A percentile compares a stretch with the other conserved stretches of the same genome.
phyloP scores from a whole-genome alignment of 208 protist genomes.

The Trypanosoma mega region DNA sequence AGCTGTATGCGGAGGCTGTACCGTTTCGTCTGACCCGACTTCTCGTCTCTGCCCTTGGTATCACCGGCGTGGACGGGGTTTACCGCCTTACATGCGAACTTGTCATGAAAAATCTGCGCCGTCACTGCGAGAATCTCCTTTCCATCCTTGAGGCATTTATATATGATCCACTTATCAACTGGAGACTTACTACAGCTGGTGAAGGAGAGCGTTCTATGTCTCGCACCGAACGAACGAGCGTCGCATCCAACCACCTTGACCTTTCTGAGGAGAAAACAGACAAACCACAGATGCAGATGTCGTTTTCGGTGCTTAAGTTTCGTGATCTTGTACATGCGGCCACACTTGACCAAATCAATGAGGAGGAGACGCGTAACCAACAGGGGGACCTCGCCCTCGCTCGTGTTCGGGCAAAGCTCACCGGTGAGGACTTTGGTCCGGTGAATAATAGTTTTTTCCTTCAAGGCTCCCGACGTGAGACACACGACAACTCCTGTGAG shows the following conservation, averaged over 20 bases:
- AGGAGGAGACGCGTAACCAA: slow-evolving; percentile 82
- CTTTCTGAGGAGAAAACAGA: slow-evolving; percentile 20
- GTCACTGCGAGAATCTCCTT: slow-evolving; percentile 98
- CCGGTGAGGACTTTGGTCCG: slow-evolving; percentile 82
- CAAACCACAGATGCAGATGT: slow-evolving; percentile 71
- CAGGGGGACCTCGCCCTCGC: slow-evolving; percentile 82
- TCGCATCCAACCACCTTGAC: not conserved
- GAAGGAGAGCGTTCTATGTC: slow-evolving; percentile 32
- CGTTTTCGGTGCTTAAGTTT: slow-evolving; percentile 59
- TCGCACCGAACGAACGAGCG: not conserved
- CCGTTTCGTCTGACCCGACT: slow-evolving; percentile 99
- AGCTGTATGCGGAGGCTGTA: slow-evolving; percentile 99
- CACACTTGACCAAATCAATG: slow-evolving; percentile 25
- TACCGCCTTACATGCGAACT: slow-evolving; percentile 97
- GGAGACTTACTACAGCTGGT: slow-evolving; percentile 90
- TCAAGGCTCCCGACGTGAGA: slow-evolving; percentile 35
- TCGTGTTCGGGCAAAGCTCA: slow-evolving; percentile 85
- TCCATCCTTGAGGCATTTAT: slow-evolving; percentile 99
- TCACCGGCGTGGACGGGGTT: slow-evolving; percentile 98
- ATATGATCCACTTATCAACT: slow-evolving; percentile 99
- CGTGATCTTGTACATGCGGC: slow-evolving; percentile 14
- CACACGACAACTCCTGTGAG: slow-evolving; percentile 22
- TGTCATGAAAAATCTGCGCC: slow-evolving; percentile 98
- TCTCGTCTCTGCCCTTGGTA: slow-evolving; percentile 98
- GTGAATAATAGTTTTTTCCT: slow-evolving; percentile 67